Conservation (phyloP, 129 eudicot genomes). For the Lactuca sativa region DNA sequence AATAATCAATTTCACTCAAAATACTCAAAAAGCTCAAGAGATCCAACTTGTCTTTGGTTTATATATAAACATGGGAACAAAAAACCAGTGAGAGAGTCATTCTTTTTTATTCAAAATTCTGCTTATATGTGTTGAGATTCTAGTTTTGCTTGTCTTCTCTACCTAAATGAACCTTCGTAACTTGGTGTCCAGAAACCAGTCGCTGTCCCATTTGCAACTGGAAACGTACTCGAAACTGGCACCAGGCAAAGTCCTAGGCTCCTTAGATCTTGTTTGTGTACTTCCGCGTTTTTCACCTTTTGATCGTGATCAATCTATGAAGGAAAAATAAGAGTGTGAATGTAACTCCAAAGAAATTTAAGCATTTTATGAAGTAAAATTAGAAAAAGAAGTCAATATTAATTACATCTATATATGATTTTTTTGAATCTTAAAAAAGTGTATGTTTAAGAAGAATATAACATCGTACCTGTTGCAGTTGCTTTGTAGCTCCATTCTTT, state of each 20-base stretch:
- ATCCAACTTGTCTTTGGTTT: background rate
- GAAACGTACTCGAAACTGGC: constrained; percentile 77
- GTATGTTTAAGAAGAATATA: background rate
- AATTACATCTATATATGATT: too few relatives aligned
- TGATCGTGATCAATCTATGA: constrained; percentile 34
- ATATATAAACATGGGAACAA: background rate
- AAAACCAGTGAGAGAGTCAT: background rate
- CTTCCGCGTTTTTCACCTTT: constrained; percentile 38
- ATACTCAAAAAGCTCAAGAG: constrained; percentile 15
- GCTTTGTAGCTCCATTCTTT: constrained; percentile 56
- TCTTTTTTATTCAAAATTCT: background rate
- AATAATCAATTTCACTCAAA: constrained; percentile 19
- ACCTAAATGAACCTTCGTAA: constrained; percentile 59
- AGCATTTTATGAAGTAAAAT: background rate
- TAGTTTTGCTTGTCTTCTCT: constrained; percentile 20
- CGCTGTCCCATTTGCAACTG: constrained; percentile 59
- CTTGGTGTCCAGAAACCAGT: constrained; percentile 77
- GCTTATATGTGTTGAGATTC: background rate
- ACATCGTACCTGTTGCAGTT: constrained; percentile 45
- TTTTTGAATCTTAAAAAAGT: background rate
- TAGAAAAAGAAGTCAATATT: background rate
- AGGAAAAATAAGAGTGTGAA: background rate
- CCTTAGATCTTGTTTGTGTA: constrained; percentile 48
- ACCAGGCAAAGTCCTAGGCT: constrained; percentile 81
- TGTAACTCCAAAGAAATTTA: background rate